Evolutionary conservation across 371 early-diverging fungal genomes (phyloP), one percentile per base, ranked within the genome.

Genomic region (Lichtheimia hyalospora): DNA sequence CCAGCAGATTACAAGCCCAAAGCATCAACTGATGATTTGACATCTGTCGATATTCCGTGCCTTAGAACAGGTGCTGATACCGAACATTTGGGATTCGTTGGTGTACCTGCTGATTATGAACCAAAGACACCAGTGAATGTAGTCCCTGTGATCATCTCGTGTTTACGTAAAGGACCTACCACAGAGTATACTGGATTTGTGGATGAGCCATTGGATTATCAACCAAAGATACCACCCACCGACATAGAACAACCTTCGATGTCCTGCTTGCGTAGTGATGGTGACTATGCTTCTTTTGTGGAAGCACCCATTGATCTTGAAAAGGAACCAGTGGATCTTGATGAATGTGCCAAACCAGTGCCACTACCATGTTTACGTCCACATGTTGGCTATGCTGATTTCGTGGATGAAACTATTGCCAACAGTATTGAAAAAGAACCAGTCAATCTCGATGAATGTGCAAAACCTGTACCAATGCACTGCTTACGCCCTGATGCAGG

Each of bases 251-350:
- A 34, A 8, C 10, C 10, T 4, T 2, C 2, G 10, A 8, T 34
- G 2, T 34, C 34, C 10, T 34, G 53, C 6, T 21, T 53, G 34
- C 40, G 40, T 7, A 1, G n/a, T 3, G 53, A 53, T 40, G n/a
- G 18, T 10, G 40, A 7, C 10, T 21, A 18, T 18, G 53, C 40
- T 0, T 39, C 40, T 20, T 53, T 53, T 40, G 53, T 53, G n/a
- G 53, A 53, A 53, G 53, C 28, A 40, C 53, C 53, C 14, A 7
- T 23, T 39, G n/a, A 10, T 20, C 16, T 21, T 20, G 53, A 53
- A 40, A 53, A 53, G 23, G 10, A 28, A 40, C 53, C 53, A 20
- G 53, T 40, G 28, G 53, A 53, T 39, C 27, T 53, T 8, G 53
- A 15, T 3, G 53, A 40, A 53, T 8, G 13, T 3, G 18, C 40